Base-by-base conservation (phyloP, 106 monocot species). In the Iris macrosiphon region DNA sequence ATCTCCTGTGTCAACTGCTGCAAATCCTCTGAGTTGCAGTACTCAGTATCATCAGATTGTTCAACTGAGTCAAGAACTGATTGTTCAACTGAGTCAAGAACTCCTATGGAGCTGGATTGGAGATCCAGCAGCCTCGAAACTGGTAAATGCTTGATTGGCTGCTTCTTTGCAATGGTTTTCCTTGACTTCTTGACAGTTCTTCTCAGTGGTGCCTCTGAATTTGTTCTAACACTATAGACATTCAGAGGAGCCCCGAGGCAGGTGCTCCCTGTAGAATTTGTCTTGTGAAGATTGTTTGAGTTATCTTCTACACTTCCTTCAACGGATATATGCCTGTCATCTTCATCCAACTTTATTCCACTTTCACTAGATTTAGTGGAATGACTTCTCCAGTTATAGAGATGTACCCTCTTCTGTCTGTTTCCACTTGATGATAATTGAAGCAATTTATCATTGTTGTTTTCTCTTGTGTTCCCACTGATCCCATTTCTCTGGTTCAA, bases 301-400 rank as follows among this genome's bases (percentile, higher is more conserved):
- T 45, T 69, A 7, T 63, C 70, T 35, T 67, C 67, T 23, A 45
- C 55, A 24, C 56, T 78, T 41, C 61, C 67, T 19, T 54, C 57
- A 65, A 40, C 68, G 44, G 77, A 78, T 40, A 20, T 56, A 8
- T 73, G 48, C 17, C 24, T 61, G 15, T 39, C 61, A 21, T 74
- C 67, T 13, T 55, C 62, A 60, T 71, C 69, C 52, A 66, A 50
- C 34, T 73, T 71, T 25, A 66, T 49, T 30, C 59, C 85, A 75
- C 63, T 77, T 9, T 79, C 83, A 60, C 61, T 74, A 10, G 87
- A 80, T 60, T 65, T 93, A 31, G 60, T 49, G 34, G 79, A 92
- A 60, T 68, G 63, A 56, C 77, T 39, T 45, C 55, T 71, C 92
- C 87, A 93, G 31, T 93, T 93, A 53, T 69, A 87, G 28, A 93